phyloP scores from a whole-genome alignment of 176 grass and related monocot species.

The Chloris gayana region DNA sequence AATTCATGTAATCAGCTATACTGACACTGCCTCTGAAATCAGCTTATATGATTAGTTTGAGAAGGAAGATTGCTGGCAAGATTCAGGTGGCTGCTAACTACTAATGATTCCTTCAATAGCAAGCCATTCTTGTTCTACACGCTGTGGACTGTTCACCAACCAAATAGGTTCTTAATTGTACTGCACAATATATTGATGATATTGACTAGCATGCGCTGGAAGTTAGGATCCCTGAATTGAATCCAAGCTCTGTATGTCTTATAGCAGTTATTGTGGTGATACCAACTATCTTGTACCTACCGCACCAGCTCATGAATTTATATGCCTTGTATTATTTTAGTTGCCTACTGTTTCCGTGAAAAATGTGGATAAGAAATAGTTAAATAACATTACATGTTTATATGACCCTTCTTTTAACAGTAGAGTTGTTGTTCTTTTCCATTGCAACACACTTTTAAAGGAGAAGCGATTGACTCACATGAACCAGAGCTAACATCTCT shows the following conservation, averaged over 20 bases:
- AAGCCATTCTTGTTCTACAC: slow-evolving; percentile 43
- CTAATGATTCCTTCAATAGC: slow-evolving; percentile 31
- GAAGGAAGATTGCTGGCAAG: background rate
- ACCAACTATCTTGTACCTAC: slow-evolving; percentile 43
- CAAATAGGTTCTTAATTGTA: slow-evolving; percentile 50
- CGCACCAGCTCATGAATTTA: slow-evolving; percentile 2
- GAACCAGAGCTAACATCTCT: background rate
- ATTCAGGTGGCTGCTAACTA: slow-evolving; percentile 50
- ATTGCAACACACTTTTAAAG: background rate
- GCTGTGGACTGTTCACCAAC: slow-evolving; percentile 41
- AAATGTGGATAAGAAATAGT: background rate
- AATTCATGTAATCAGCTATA: background rate
- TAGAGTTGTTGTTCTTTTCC: background rate
- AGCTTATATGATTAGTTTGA: background rate
- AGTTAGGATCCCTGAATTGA: slow-evolving; percentile 36
- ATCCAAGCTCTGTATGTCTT: slow-evolving; percentile 27
- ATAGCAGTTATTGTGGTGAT: slow-evolving; percentile 24
- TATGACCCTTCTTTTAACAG: slow-evolving; percentile 3
- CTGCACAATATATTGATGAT: slow-evolving; percentile 45
- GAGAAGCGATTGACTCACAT: background rate
- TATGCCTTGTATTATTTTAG: slow-evolving; percentile 18
- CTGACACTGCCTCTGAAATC: slow-evolving; percentile 14
- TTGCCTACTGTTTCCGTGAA: slow-evolving; percentile 5
- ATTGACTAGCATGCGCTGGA: slow-evolving; percentile 33
- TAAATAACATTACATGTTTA: background rate